Percentiles rank a stretch among this genome's conserved stretches.
These are phyloP conservation scores for Mercurialis annua DNA, from an alignment of 345 rosid genomes.

Conservation along the genomic window DNA sequence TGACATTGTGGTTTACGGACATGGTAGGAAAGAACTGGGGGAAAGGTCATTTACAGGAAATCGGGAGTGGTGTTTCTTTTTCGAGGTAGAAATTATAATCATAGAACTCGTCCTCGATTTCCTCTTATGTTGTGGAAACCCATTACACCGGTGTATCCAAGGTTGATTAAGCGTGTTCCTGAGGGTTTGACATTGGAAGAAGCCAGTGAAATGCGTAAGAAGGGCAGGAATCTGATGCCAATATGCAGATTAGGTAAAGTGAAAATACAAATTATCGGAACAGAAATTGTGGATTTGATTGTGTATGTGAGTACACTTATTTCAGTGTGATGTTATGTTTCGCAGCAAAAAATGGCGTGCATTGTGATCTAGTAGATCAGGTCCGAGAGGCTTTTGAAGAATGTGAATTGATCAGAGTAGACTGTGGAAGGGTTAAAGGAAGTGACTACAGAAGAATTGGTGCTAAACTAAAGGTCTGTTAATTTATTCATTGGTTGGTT, in stretches of 20 bases:
- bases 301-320: conserved; percentile 1
- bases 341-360: conserved; percentile 86
- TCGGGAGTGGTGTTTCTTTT: conserved; percentile 80
- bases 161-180: conserved; percentile 62
- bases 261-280: background rate
- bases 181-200: conserved; percentile 67
- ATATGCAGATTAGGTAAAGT: conserved; percentile 75
- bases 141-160: conserved; percentile 69
- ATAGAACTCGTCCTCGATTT: conserved; percentile 66
- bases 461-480: conserved; percentile 79
- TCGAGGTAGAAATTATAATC: conserved; percentile 90
- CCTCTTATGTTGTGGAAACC: conserved; percentile 99
- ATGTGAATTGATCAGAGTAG: conserved; percentile 78
- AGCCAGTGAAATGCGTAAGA: conserved; percentile 74
- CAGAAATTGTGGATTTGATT: background rate
- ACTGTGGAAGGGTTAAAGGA: conserved; percentile 71
- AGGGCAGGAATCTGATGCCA: conserved; percentile 67
- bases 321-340: conserved; percentile 15
- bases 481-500: conserved; percentile 10
- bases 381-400: conserved; percentile 88
- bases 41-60: conserved; percentile 70
- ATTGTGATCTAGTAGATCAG: conserved; percentile 55
- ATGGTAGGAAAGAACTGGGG: conserved; percentile 83
- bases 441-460: conserved; percentile 85
- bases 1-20: conserved; percentile 1